phyloP scores from a whole-genome alignment of 805 yeast genomes.

The Candida gorgasii region DNA sequence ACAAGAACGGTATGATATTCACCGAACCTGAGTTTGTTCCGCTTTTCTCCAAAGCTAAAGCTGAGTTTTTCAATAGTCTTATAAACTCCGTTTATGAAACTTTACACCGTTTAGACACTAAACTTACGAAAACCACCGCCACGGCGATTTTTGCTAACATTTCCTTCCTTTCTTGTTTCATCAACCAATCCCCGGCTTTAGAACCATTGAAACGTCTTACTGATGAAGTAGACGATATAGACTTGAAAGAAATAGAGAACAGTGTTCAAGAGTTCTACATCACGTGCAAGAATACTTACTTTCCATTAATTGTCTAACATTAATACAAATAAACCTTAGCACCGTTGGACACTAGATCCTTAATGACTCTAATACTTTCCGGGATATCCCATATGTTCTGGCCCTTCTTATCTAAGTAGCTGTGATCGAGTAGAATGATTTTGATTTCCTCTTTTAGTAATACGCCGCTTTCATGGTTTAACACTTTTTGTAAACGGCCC shows the following conservation, averaged over 20 bases:
- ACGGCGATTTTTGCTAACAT: slow-evolving; percentile 2
- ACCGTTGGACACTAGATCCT: slow-evolving; percentile 40
- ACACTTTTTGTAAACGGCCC: slow-evolving; percentile 53
- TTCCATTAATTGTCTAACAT: slow-evolving; percentile 20
- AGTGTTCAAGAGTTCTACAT: slow-evolving; percentile 29
- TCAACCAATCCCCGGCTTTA: background rate
- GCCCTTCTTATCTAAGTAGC: slow-evolving; percentile 60
- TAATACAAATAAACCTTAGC: slow-evolving; percentile 54
- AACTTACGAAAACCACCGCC: background rate
- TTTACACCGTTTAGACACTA: background rate
- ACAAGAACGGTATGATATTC: slow-evolving; percentile 25
- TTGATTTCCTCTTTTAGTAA: slow-evolving; percentile 46
- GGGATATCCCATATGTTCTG: slow-evolving; percentile 61
- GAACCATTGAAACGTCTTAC: slow-evolving; percentile 9
- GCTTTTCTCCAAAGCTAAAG: slow-evolving; percentile 18
- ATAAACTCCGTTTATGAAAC: background rate
- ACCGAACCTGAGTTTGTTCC: slow-evolving; percentile 12
- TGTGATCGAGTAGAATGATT: slow-evolving; percentile 58
- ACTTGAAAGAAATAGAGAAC: slow-evolving; percentile 19
- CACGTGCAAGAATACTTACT: slow-evolving; percentile 25
- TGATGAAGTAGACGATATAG: slow-evolving; percentile 10
- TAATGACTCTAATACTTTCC: slow-evolving; percentile 45
- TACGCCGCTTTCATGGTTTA: slow-evolving; percentile 44
- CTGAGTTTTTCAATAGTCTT: slow-evolving; percentile 11
- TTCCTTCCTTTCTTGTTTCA: slow-evolving; percentile 8